Percentiles rank a stretch among this genome's conserved stretches.
Evolutionary conservation across 768 basidiomycete species (phyloP).

Genomic region (Pleurotus tuber-regium): DNA sequence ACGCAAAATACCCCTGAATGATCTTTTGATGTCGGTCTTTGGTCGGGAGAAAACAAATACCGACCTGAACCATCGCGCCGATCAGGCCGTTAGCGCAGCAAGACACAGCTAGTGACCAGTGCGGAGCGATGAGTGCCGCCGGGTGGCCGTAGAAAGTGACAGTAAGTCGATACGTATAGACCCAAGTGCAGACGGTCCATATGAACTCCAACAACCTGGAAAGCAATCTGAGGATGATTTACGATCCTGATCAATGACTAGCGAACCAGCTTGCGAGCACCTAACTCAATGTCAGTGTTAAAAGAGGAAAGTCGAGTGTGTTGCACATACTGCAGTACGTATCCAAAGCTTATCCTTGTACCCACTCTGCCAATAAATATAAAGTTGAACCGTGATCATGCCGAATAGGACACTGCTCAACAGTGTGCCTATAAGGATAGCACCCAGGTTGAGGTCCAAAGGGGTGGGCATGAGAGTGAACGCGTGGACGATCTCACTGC

Average conservation of each 20-base stretch:
- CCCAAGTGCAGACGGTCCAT: conserved; percentile 2
- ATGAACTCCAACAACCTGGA: neutral
- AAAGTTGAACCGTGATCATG: neutral
- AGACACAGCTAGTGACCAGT: neutral
- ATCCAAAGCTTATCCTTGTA: neutral
- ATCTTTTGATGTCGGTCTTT: neutral
- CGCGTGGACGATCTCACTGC: neutral
- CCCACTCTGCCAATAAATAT: neutral
- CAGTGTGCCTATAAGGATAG: neutral
- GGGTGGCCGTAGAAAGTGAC: conserved; percentile 10
- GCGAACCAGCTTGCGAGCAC: neutral
- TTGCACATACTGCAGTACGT: neutral
- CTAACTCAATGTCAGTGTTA: neutral
- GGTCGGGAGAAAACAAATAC: neutral
- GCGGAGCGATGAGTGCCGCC: neutral
- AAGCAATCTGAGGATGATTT: too few relatives aligned
- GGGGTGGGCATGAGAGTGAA: neutral
- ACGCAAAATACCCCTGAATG: neutral
- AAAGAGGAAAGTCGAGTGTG: neutral
- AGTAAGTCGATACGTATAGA: conserved; percentile 6
- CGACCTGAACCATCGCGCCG: neutral
- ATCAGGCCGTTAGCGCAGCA: neutral
- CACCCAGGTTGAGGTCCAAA: neutral
- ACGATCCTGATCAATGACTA: neutral
- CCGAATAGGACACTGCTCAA: neutral